phyloP scores from a whole-genome alignment of 345 rosid species.

The Syzygium jambos region DNA sequence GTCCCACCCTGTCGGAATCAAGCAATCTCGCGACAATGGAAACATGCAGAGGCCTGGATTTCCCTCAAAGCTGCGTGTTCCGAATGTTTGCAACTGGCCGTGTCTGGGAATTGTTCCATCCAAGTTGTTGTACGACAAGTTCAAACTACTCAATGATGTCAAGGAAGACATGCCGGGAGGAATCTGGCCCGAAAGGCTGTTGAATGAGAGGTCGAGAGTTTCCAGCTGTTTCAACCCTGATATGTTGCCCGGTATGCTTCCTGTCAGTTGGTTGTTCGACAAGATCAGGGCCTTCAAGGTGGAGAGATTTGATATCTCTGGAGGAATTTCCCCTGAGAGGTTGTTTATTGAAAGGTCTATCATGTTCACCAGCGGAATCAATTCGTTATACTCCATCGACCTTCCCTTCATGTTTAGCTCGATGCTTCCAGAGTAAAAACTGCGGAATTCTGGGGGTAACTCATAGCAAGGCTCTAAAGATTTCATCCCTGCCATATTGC shows the following conservation, averaged over 20 bases:
- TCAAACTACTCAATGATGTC: conserved; percentile 2
- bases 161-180: conserved; percentile 11
- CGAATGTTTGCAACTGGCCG: conserved; percentile 7
- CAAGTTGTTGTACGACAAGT: conserved; percentile 18
- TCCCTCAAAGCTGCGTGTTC: conserved; percentile 4
- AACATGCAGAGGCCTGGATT: conserved; percentile 9
- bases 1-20: not conserved
- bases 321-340: conserved; percentile 5
- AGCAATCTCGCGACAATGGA: conserved; percentile 7
- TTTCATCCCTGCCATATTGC: not conserved
- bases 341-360: conserved; percentile 15
- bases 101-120: conserved; percentile 7
- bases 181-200: conserved; percentile 10
- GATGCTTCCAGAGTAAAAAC: not conserved
- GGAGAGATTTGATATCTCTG: conserved; percentile 8
- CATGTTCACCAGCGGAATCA: not conserved
- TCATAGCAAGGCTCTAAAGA: not conserved
- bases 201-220: conserved; percentile 17
- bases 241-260: conserved; percentile 5
- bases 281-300: conserved; percentile 5
- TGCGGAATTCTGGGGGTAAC: not conserved
- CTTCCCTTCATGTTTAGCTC: conserved; percentile 1
- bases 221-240: conserved; percentile 2
- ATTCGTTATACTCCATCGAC: not conserved
- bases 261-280: conserved; percentile 3